Percentiles rank a stretch among this genome's conserved stretches.
These are phyloP conservation scores for Periconia macrospinosa DNA, from an alignment of 2,329 filamentous ascomycete species.

Conservation along the genomic window DNA sequence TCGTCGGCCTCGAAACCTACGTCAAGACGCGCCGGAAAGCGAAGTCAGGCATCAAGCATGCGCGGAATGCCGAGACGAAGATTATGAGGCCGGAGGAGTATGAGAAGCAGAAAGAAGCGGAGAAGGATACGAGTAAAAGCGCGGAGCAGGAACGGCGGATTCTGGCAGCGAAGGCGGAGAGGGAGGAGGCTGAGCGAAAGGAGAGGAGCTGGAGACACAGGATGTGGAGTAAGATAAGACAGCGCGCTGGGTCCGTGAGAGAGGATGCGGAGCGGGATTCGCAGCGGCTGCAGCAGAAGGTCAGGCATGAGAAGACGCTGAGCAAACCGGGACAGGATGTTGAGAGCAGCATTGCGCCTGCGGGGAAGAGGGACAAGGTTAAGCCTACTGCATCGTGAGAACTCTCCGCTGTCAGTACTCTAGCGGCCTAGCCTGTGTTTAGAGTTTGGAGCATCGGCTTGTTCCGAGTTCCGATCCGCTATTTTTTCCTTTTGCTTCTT, in stretches of 20 bases:
- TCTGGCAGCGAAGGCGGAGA: conserved; percentile 44
- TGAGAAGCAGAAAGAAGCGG: conserved; percentile 48
- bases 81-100: conserved; percentile 64
- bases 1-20: conserved; percentile 82
- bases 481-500: neutral
- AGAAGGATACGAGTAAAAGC: conserved; percentile 60
- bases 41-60: conserved; percentile 56
- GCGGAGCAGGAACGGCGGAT: conserved; percentile 64
- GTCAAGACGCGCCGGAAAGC: conserved; percentile 67
- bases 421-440: neutral
- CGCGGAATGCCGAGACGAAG: conserved; percentile 60
- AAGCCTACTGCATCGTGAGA: neutral
- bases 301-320: conserved; percentile 29
- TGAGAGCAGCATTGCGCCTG: conserved; percentile 40
- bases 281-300: conserved; percentile 4
- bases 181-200: conserved; percentile 49
- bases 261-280: conserved; percentile 18
- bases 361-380: conserved; percentile 28
- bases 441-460: neutral
- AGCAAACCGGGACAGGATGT: conserved; percentile 38
- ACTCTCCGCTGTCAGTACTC: no score
- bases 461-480: neutral
- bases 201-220: conserved; percentile 33
- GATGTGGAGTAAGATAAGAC: conserved; percentile 34
- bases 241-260: conserved; percentile 16